Percentiles rank a stretch among this genome's conserved stretches.
phyloP scores from a whole-genome alignment of 1,284 basidiomycete species.

The Acaromyces ingoldii region DNA sequence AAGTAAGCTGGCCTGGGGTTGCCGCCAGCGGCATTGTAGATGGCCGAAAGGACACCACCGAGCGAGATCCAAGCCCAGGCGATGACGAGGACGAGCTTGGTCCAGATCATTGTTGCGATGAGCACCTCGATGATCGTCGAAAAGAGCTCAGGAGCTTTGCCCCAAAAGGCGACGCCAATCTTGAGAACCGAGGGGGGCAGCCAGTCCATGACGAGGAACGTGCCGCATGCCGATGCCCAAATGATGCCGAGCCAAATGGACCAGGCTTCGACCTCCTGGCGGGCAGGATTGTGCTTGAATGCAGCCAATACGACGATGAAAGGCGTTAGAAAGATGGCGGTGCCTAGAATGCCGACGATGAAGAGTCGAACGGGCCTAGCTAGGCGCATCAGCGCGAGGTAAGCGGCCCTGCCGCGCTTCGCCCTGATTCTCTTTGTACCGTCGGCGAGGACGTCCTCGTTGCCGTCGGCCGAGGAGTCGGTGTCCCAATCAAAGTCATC shows the following conservation, averaged over 20 bases:
- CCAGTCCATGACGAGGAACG: constrained; percentile 41
- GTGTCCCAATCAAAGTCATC: constrained; percentile 49
- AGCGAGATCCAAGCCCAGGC: constrained; percentile 49
- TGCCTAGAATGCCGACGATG: constrained; percentile 35
- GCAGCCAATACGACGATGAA: constrained; percentile 41
- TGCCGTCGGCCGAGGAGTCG: constrained; percentile 23
- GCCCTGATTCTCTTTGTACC: constrained; percentile 23
- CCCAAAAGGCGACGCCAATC: constrained; percentile 38
- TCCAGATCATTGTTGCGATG: constrained; percentile 34
- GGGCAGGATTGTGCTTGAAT: constrained; percentile 20
- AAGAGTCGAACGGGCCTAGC: constrained; percentile 43
- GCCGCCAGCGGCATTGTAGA: constrained; percentile 10
- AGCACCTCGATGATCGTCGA: constrained; percentile 36
- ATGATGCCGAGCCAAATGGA: constrained; percentile 48
- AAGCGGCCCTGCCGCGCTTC: constrained; percentile 33
- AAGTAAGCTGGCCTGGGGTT: constrained; percentile 26
- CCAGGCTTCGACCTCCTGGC: constrained; percentile 35
- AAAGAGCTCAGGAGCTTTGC: constrained; percentile 38
- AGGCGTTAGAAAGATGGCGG: constrained; percentile 33
- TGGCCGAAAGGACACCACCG: constrained; percentile 33
- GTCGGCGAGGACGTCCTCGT: constrained; percentile 16
- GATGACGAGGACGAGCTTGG: constrained; percentile 44
- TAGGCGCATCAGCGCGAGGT: constrained; percentile 33
- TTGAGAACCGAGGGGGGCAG: constrained; percentile 29
- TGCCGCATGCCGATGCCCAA: constrained; percentile 38